Base-by-base conservation (phyloP, 192 early-diverging fungal species). In the Linnemannia exigua region DNA sequence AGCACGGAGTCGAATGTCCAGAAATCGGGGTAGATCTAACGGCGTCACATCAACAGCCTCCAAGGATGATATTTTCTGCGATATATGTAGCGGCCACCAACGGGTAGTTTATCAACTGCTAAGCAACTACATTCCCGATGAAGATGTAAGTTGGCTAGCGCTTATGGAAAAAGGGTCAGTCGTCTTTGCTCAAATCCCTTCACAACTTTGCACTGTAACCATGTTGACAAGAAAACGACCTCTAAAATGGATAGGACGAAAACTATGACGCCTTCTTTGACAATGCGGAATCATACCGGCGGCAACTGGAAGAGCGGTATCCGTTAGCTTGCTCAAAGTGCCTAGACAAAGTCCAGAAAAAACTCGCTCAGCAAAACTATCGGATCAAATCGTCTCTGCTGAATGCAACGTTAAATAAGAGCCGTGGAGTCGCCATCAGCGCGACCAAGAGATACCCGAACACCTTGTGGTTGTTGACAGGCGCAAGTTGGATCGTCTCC, bases 81-180 rank as follows among this genome's bases (percentile, higher is more conserved):
- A 86, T 33, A 79, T 67, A n/a, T 86, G 84, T 28, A 86, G 73
- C 51, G 63, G 77, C 1, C 78, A 86, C 31, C 84, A 86, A 44
- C 54, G 84, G 8, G 79, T 86, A 9, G 78, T 86, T 0, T 86
- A 86, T 41, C 84, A 86, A 35, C 70, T 86, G 2, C 46, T 86
- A 6, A 86, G 84, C 75, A 86, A 80, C 75, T 86, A 86, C 28
- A 86, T 86, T 8, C 84, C 84, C 25, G 84, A 79, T 14, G 84
- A 86, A 25, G 75, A 86, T 19, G 84, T 86, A 86, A 52, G 73
- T 48, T 1, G 25, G 22, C 46, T 67, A 50, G 22, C n/a, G 4
- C 35, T 44, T 35, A 3, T 12, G 41, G 41, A 44, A 44, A 58
- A 58, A 54, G 20, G 20, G 28, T 11, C 4, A 15, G 9, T n/a